These are phyloP conservation scores for Claviceps quebecensis DNA, from an alignment of 2,329 filamentous ascomycete species.

Conservation along the genomic window DNA sequence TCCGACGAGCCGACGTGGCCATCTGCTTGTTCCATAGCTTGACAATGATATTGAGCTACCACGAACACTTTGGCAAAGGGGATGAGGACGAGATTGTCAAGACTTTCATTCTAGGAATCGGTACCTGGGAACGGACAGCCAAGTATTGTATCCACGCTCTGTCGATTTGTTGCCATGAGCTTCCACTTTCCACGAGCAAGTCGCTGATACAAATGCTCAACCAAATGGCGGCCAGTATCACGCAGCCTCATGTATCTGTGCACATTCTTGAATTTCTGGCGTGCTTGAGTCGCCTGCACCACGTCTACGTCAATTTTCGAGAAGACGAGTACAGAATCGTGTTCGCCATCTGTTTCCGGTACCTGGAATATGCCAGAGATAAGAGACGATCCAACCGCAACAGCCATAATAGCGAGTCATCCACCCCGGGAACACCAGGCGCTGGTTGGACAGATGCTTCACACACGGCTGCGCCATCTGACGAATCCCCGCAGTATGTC, in stretches of 20 bases:
- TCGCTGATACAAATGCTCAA: constrained; percentile 74
- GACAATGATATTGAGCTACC: constrained; percentile 81
- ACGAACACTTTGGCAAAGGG: constrained; percentile 65
- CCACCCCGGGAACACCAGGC: constrained; percentile 13
- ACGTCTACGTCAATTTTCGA: constrained; percentile 76
- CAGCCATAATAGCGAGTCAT: constrained; percentile 30
- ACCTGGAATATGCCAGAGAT: constrained; percentile 77
- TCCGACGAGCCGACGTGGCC: constrained; percentile 78
- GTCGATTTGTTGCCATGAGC: constrained; percentile 87
- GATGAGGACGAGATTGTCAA: constrained; percentile 85
- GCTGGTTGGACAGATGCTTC: constrained; percentile 13
- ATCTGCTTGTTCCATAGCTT: constrained; percentile 79
- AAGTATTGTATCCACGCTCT: constrained; percentile 91
- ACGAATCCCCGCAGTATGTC: constrained; percentile 84
- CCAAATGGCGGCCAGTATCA: constrained; percentile 93
- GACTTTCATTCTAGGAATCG: constrained; percentile 74
- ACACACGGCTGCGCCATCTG: constrained; percentile 30
- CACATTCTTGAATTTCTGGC: constrained; percentile 96
- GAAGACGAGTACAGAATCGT: constrained; percentile 88
- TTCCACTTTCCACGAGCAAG: constrained; percentile 76
- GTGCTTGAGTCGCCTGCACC: constrained; percentile 68
- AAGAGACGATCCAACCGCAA: constrained; percentile 35
- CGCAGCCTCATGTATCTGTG: constrained; percentile 77
- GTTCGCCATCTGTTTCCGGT: constrained; percentile 89
- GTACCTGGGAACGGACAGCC: constrained; percentile 71